Base-by-base conservation (phyloP, 495 filamentous ascomycete genomes). In the Pyrenula massariospora region DNA sequence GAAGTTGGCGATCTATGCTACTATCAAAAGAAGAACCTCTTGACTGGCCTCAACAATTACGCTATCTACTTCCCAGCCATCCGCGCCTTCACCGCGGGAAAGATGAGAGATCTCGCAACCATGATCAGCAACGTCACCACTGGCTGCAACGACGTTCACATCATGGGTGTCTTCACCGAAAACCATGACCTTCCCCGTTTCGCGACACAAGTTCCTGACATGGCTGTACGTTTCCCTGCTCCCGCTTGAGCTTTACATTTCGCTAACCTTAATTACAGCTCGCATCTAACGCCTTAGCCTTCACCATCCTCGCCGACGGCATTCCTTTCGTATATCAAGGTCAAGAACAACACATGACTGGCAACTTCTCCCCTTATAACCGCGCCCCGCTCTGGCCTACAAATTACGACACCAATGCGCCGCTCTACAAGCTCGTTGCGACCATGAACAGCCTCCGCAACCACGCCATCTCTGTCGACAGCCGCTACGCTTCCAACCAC, bases 301-400 rank as follows among this genome's bases (percentile, higher is more conserved):
- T 80, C 60, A 84, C 74, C 25, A 78, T 89, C 48, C 77, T 89
- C 42, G 70, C 71, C 24, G 84, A 85, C 54, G 79, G 78, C 47
- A 77, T 81, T 22, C 79, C 79, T 1, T 77, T 81, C 61, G 55
- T 68, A 52, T 84, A 83, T 60, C 65, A 71, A 24, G 86, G 86
- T 15, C 82, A 87, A 64, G 86, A 88, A 63, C 85, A 89, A 57
- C 77, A 78, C 24, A 85, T 79, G 62, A 61, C 66, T 21, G 84
- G 85, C 51, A 72, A 70, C 10, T 69, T 60, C 54, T 79, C 81
- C 48, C 85, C 84, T 0, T 65, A 71, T 56, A 84, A 88, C 64
- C 80, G 86, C 36, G 86, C 88, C 61, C 83, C 84, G 22, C 66
- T 87, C 31, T 90, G 86, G 86, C 8, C 5, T 20, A 78, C 76